Base-by-base conservation (phyloP, 2,329 filamentous ascomycete species). In the Colletotrichum shisoi region DNA sequence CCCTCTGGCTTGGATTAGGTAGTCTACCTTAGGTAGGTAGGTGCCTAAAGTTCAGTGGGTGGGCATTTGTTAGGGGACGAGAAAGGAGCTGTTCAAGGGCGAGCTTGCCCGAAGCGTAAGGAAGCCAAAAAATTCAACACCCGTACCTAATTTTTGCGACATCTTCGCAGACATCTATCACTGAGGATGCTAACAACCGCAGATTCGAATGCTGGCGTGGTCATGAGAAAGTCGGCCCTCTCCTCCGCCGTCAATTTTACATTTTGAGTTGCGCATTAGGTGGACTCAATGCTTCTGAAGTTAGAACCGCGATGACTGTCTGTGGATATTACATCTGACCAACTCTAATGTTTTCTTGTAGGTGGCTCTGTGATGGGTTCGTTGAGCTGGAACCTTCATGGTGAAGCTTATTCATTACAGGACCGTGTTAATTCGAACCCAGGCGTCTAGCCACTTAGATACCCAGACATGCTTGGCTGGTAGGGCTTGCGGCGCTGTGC, bases 71-170 rank as follows among this genome's bases (percentile, higher is more conserved):
- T 51, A 24, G 31, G 48, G 56, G 48, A 45, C 39, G n/a, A 49
- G 34, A 12, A 17, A 12, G 49, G 42, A 40, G 15, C 40, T 52
- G 45, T 56, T 42, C 27, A 45, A 57, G 54, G 62, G 65, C 51
- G 31, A 63, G 53, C 46, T 48, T 34, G 63, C 52, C 45, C 21
- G 15, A 67, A 46, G 54, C 31, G 59, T 57, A 59, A 58, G 57
- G 46, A 52, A 53, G 46, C 58, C 61, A 63, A 52, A 52, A 56
- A 51, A 51, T 49, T 45, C 51, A 24, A 24, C 45, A 5, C 49
- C 19, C 8, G 31, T 17, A 21, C 17, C 31, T 9, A 34, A 37
- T n/a, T 21, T 19, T 52, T 13, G 19, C 51, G 15, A 39, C 1
- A 19, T 17, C 6, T 3, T 39, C 9, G 6, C 19, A 53, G n/a